Conservation (phyloP, 495 filamentous ascomycete genomes). For the Terfezia boudieri region DNA sequence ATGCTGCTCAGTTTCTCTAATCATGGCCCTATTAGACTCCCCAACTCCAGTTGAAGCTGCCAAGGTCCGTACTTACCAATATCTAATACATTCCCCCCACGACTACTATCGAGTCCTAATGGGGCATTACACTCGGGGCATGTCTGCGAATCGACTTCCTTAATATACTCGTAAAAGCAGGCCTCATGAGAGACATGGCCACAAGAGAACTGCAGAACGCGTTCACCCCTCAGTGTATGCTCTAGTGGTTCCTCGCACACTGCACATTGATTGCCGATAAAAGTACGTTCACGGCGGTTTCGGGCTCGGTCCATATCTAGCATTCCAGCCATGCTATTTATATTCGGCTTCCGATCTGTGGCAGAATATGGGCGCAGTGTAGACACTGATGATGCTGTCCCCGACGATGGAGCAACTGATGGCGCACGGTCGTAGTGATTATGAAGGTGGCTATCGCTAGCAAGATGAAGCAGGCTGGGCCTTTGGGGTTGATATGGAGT, state of each 20-base stretch:
- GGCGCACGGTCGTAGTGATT: constrained; percentile 11
- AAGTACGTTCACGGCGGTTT: constrained; percentile 75
- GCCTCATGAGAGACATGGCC: constrained; percentile 91
- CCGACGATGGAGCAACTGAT: constrained; percentile 8
- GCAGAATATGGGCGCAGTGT: constrained; percentile 10
- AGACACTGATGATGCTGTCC: constrained; percentile 4
- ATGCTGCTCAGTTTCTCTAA: constrained; percentile 81
- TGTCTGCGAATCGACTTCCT: constrained; percentile 81
- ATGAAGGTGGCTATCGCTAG: constrained; percentile 16
- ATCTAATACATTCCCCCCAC: constrained; percentile 85
- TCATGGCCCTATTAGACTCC: background rate
- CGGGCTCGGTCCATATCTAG: constrained; percentile 59
- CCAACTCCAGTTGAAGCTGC: background rate
- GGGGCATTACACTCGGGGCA: constrained; percentile 91
- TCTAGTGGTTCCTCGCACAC: constrained; percentile 96
- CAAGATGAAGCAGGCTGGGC: constrained; percentile 15
- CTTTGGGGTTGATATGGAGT: constrained; percentile 11
- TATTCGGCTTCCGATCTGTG: constrained; percentile 13
- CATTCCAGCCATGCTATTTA: constrained; percentile 39
- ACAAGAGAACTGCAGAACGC: constrained; percentile 90
- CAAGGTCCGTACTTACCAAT: constrained; percentile 41
- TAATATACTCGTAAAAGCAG: constrained; percentile 97
- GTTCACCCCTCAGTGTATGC: constrained; percentile 84
- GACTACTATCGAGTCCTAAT: constrained; percentile 77
- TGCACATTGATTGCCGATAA: constrained; percentile 81